phyloP scores from a whole-genome alignment of 2,329 filamentous ascomycete genomes.

The Exserohilum rostratum region DNA sequence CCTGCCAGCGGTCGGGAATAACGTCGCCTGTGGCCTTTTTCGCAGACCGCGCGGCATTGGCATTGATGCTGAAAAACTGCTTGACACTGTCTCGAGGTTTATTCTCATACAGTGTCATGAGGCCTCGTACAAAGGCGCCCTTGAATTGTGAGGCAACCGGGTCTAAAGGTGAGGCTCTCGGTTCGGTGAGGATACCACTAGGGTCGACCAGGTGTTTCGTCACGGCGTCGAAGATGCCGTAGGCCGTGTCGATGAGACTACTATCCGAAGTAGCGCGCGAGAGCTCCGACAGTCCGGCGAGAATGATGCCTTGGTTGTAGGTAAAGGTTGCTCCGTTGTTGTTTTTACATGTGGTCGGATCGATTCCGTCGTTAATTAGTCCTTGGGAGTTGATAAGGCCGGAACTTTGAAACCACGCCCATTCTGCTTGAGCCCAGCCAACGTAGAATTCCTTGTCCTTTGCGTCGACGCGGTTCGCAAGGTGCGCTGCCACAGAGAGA shows the following conservation, averaged over 20 bases:
- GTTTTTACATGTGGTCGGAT: conserved; percentile 57
- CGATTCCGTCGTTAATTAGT: conserved; percentile 63
- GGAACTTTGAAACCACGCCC: conserved; percentile 58
- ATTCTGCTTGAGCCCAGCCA: conserved; percentile 57
- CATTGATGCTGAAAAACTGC: conserved; percentile 43
- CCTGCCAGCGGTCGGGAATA: conserved; percentile 66
- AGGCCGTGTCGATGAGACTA: conserved; percentile 30
- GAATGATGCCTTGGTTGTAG: conserved; percentile 66
- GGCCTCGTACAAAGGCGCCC: conserved; percentile 45
- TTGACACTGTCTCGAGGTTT: conserved; percentile 26
- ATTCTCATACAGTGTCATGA: conserved; percentile 39
- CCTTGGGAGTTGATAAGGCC: conserved; percentile 60
- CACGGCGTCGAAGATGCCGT: conserved; percentile 35
- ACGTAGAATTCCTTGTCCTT: conserved; percentile 52
- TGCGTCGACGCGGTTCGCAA: conserved; percentile 57
- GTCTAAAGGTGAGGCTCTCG: conserved; percentile 28
- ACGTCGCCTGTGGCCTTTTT: conserved; percentile 49
- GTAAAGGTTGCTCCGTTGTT: conserved; percentile 59
- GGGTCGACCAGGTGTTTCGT: conserved; percentile 30
- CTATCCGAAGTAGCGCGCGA: conserved; percentile 51
- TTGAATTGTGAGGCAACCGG: conserved; percentile 46
- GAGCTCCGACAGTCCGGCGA: conserved; percentile 62
- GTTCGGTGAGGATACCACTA: conserved; percentile 44
- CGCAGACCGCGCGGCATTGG: conserved; percentile 39
- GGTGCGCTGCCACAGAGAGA: conserved; percentile 59